These are phyloP conservation scores for Beauveria medogensis DNA, from an alignment of 2,329 filamentous ascomycete species.

Conservation along the genomic window DNA sequence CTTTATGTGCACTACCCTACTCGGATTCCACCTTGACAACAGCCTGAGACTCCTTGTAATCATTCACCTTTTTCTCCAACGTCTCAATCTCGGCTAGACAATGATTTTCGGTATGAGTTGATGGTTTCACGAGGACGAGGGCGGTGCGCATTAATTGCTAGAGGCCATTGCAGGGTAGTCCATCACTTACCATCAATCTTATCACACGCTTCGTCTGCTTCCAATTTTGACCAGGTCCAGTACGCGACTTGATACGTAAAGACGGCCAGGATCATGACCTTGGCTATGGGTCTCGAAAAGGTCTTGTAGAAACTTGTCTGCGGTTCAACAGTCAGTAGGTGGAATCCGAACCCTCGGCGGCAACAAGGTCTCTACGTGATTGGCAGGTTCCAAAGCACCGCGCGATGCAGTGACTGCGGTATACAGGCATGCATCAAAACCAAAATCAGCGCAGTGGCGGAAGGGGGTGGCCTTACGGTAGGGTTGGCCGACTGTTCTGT, in stretches of 20 bases:
- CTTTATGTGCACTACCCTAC: neutral
- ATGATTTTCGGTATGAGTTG: neutral
- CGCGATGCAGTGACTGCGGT: neutral
- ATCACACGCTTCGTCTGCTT: conserved; percentile 58
- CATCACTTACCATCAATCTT: conserved; percentile 46
- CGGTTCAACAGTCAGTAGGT: neutral
- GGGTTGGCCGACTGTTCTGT: conserved; percentile 9
- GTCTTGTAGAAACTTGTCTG: conserved; percentile 65
- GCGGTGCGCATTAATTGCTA: neutral
- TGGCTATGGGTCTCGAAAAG: conserved; percentile 64
- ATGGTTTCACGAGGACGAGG: neutral
- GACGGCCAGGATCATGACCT: conserved; percentile 65
- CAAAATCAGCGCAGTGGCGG: no score
- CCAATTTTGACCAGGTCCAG: conserved; percentile 66
- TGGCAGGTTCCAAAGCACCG: neutral
- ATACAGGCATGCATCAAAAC: no score
- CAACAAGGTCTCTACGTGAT: neutral
- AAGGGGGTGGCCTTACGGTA: neutral
- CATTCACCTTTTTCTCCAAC: conserved; percentile 9
- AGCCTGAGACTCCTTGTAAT: conserved; percentile 9
- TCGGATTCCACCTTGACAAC: neutral
- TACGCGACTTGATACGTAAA: conserved; percentile 74
- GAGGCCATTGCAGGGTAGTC: neutral
- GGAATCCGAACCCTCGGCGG: neutral
- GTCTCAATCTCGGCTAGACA: conserved; percentile 1